A percentile compares a stretch with the other conserved stretches of the same genome.
Evolutionary conservation across 306 rosid species (phyloP).

Genomic region (Cicer judaicum): DNA sequence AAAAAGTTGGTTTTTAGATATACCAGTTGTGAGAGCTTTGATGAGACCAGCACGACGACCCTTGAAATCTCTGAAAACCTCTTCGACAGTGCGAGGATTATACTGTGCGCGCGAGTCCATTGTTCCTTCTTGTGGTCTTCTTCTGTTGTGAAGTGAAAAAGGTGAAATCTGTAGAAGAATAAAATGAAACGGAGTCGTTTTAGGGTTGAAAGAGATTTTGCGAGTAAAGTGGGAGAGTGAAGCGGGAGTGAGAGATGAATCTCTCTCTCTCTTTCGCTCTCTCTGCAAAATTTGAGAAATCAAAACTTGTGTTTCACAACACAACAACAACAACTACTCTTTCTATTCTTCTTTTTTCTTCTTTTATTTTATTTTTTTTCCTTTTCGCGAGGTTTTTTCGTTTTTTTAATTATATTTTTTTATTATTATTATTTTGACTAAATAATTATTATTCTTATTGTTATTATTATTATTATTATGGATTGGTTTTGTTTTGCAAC

Average conservation of each 20-base stretch:
- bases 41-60: slow-evolving; percentile 83
- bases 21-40: slow-evolving; percentile 90
- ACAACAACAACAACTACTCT: slow-evolving; percentile 31
- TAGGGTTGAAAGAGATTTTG: not conserved
- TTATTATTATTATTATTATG: too few relatives aligned
- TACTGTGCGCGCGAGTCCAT: slow-evolving; percentile 69
- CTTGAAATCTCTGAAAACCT: slow-evolving; percentile 91
- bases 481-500: too few relatives aligned
- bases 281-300: slow-evolving; percentile 36
- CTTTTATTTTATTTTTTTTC: not conserved
- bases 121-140: slow-evolving; percentile 27
- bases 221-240: slow-evolving; percentile 18
- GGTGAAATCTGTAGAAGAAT: slow-evolving; percentile 35
- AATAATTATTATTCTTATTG: too few relatives aligned
- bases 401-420: not conserved
- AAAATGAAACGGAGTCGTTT: slow-evolving; percentile 28
- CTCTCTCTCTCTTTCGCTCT: not conserved
- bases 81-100: slow-evolving; percentile 93
- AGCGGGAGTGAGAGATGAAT: not conserved
- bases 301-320: not conserved
- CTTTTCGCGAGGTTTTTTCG: not conserved
- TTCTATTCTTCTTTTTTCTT: not conserved
- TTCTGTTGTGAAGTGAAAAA: slow-evolving; percentile 17
- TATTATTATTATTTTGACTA: too few relatives aligned
- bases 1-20: not conserved